phyloP scores from a whole-genome alignment of 179 eudicot genomes.

The Gypsophila paniculata region DNA sequence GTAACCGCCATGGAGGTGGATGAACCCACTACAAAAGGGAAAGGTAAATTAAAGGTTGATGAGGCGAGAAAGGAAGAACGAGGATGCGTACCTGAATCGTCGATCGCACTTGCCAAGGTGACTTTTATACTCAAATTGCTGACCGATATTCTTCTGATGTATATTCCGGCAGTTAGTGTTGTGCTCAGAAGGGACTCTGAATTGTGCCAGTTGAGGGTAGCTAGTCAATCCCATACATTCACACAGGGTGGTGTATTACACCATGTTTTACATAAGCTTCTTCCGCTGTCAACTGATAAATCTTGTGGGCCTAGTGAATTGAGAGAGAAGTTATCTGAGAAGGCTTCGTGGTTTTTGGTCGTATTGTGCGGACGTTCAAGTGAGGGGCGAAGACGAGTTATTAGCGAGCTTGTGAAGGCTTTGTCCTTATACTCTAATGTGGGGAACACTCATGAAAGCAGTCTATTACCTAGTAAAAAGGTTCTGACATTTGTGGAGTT shows the following conservation, averaged over 20 bases:
- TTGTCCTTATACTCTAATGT: constrained; percentile 44
- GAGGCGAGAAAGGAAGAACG: constrained; percentile 57
- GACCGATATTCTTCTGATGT: constrained; percentile 92
- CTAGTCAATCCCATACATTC: constrained; percentile 44
- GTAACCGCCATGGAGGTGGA: constrained; percentile 76
- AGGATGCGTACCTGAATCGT: constrained; percentile 55
- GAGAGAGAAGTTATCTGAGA: constrained; percentile 81
- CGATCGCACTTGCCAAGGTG: constrained; percentile 79
- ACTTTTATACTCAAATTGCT: constrained; percentile 86
- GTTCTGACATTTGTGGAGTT: constrained; percentile 78
- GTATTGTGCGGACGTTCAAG: constrained; percentile 94
- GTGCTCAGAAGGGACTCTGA: constrained; percentile 80
- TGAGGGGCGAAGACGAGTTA: constrained; percentile 93
- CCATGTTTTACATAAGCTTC: constrained; percentile 76
- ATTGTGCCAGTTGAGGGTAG: constrained; percentile 53
- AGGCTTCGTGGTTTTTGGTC: constrained; percentile 96
- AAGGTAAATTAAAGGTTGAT: constrained; percentile 90
- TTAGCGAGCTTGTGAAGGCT: constrained; percentile 83
- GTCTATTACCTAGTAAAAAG: constrained; percentile 70
- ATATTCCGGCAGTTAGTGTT: constrained; percentile 81
- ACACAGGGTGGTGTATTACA: constrained; percentile 73
- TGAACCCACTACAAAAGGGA: constrained; percentile 53
- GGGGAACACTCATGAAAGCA: constrained; percentile 50
- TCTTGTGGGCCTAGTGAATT: constrained; percentile 68
- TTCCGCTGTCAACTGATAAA: constrained; percentile 58